Base-by-base conservation (phyloP, 352 stramenopile species). In the Aphanomyces stellatus region DNA sequence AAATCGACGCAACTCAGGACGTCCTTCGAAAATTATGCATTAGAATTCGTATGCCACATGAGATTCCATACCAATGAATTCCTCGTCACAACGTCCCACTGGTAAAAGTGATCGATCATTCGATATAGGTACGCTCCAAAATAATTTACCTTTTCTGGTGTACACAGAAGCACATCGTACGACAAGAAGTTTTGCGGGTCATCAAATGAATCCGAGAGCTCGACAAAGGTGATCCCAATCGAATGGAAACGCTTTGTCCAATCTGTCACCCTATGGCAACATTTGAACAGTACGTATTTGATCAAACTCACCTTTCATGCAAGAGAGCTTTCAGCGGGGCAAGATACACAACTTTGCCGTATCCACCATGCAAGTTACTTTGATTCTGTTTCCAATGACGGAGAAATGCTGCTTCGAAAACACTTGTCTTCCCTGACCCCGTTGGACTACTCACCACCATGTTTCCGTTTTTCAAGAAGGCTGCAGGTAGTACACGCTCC, bases 351-450 rank as follows among this genome's bases (percentile, higher is more conserved):
- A 68, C 69, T 53, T 82, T 83, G 3, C 48, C 60, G 46, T 53
- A 33, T 15, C 28, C 22, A n/a, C 15, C 19, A 19, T 19, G 40
- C 22, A n/a, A n/a, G n/a, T n/a, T n/a, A n/a, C 13, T 22, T 6
- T 15, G 35, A 46, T 11, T 57, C 65, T 27, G 60, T 41, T 51
- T 77, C 65, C 41, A 67, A 15, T 64, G 66, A 22, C 72, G 76
- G 24, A 86, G 69, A 60, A 86, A 81, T 11, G 75, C 76, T 5
- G 74, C 74, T 62, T 86, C 78, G 17, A 83, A 24, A 15, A 83
- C 69, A 6, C 65, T 48, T 10, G 78, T 86, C 60, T 86, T 86
- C 17, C 78, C 76, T 4, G 74, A 80, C 3, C 78, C 78, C 30
- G 78, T 83, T 22, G 78, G 78, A 8, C 76, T 77, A 11, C 71